Evolutionary conservation across 2,329 filamentous ascomycete species (phyloP).

Genomic region (Pseudopithomyces maydicus): DNA sequence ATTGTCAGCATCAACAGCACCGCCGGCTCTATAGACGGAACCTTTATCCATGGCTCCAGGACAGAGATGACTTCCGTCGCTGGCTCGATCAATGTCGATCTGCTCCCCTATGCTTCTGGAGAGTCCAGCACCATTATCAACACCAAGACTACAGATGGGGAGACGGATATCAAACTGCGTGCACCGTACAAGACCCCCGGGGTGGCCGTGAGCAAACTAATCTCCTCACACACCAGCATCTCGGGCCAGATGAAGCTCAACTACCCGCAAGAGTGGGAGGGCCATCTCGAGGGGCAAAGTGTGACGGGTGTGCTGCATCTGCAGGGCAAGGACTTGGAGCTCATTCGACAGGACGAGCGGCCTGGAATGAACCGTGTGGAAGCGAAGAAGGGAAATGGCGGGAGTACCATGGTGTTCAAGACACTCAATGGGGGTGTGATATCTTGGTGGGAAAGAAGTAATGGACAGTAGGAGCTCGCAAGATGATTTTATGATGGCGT

Average conservation of each 20-base stretch:
- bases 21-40: conserved; percentile 46
- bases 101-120: conserved; percentile 43
- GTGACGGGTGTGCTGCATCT: conserved; percentile 45
- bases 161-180: conserved; percentile 39
- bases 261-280: conserved; percentile 52
- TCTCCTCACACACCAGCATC: conserved; percentile 42
- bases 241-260: conserved; percentile 42
- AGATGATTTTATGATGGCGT: conserved; percentile 3
- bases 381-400: conserved; percentile 47
- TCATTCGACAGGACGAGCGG: conserved; percentile 33
- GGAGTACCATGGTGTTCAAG: conserved; percentile 40
- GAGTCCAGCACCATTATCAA: conserved; percentile 33
- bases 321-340: conserved; percentile 45
- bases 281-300: conserved; percentile 43
- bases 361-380: conserved; percentile 39
- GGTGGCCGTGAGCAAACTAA: conserved; percentile 31
- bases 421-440: conserved; percentile 40
- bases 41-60: conserved; percentile 47
- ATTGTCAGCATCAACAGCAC: conserved; percentile 44
- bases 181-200: conserved; percentile 35
- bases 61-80: conserved; percentile 44
- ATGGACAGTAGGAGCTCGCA: neutral
- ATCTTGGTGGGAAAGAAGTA: conserved; percentile 37
- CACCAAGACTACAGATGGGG: conserved; percentile 43
- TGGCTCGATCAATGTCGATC: conserved; percentile 43